These are phyloP conservation scores for Tuber magnatum DNA, from an alignment of 495 filamentous ascomycete genomes.

Conservation along the genomic window DNA sequence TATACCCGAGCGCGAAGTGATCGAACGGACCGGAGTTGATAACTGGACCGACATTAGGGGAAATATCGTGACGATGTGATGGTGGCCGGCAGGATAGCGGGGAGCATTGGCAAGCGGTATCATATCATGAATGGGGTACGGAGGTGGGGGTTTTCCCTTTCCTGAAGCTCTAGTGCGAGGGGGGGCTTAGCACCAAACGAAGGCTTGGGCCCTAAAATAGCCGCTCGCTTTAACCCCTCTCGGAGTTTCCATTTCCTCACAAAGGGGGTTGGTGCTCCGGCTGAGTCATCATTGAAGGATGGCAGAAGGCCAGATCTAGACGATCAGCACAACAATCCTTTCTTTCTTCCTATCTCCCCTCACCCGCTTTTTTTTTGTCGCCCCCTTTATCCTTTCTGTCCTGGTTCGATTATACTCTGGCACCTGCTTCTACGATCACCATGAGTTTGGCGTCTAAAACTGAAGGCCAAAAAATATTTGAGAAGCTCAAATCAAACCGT, in stretches of 20 bases:
- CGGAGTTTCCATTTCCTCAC: background rate
- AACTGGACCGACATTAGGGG: background rate
- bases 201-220: background rate
- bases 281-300: background rate
- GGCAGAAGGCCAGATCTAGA: background rate
- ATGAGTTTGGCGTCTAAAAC: slow-evolving; percentile 89
- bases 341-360: slow-evolving; percentile 1
- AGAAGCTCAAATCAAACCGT: slow-evolving; percentile 87
- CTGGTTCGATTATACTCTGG: background rate
- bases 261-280: background rate
- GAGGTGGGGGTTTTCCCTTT: background rate
- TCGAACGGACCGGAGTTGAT: background rate
- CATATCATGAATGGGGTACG: background rate
- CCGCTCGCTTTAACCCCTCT: background rate
- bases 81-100: background rate
- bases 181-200: background rate
- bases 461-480: slow-evolving; percentile 92
- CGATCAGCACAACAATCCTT: background rate
- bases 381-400: background rate
- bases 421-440: background rate
- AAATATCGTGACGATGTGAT: background rate
- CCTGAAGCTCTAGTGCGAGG: background rate
- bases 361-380: background rate
- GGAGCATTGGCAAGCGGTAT: background rate
- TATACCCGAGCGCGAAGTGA: background rate